Base-by-base conservation (phyloP, 73 alveolate genomes). In the Paramecium pentaurelia region DNA sequence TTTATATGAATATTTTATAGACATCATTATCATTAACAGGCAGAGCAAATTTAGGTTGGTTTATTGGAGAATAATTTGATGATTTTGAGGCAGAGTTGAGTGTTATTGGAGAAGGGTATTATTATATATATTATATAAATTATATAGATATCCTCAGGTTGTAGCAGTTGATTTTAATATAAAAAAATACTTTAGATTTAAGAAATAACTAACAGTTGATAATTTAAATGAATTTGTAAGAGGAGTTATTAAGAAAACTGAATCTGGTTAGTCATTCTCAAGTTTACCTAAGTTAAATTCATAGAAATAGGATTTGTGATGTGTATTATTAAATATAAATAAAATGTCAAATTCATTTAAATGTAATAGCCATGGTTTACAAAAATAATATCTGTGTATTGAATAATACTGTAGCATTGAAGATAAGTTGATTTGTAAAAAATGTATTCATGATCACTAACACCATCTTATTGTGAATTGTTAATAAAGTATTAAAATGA, bases 11-110 rank as follows among this genome's bases (percentile, higher is more conserved):
- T 34, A 18, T 54, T 6, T 25, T 54, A 16, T 32, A 80, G 73
- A 49, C 91, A 20, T 58, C 75, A 25, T 36, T 44, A 10, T 2
- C 54, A 7, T 80, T 45, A 6, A 27, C 91, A 16, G 77, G 91
- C 1, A 45, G 91, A 80, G 77, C 91, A 3, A 80, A 11, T 4
- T 1, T 80, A 14, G 77, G 58, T 2, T 80, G 73, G 71, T 42
- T 80, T 80, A 36, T 80, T 44, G 91, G 91, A 4, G 91, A 42
- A 45, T 34, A 80, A 47, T 44, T n/a, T 80, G 91, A 80, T 32
- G 75, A 80, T 27, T 80, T 80, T 8, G 91, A 80, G 27, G 91
- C 91, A 6, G 91, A 80, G 6, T 47, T 80, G 28, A 49, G 32
- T 27, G 75, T 45, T 18, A 11, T 45, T 42, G 91, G 91, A 45